phyloP scores from a whole-genome alignment of 345 rosid species.

The Rhodamnia argentea region DNA sequence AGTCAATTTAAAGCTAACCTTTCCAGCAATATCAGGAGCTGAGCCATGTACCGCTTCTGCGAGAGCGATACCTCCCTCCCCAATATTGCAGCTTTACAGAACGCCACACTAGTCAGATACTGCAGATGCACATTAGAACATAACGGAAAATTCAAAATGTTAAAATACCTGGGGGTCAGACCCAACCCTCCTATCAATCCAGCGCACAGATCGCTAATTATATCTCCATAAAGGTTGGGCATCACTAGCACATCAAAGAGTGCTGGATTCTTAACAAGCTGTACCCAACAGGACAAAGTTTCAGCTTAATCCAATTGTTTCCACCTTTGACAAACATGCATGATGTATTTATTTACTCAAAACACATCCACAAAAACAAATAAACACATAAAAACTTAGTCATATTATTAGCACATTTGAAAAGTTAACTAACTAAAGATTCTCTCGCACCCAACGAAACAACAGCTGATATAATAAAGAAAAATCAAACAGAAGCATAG shows the following conservation, averaged over 20 bases:
- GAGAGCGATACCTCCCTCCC: slow-evolving; percentile 96
- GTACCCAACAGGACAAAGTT: slow-evolving; percentile 3
- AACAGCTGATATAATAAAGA: neutral
- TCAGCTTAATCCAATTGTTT: neutral
- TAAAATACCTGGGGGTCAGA: slow-evolving; percentile 80
- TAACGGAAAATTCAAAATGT: neutral
- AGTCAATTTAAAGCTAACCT: slow-evolving; percentile 34
- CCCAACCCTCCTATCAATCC: slow-evolving; percentile 96
- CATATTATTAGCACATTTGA: neutral
- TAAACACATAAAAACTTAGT: neutral
- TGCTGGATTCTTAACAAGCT: slow-evolving; percentile 99
- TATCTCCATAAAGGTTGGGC: slow-evolving; percentile 99
- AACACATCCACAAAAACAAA: neutral
- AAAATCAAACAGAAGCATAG: neutral
- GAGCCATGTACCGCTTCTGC: slow-evolving; percentile 99
- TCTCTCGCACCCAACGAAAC: neutral
- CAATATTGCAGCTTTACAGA: slow-evolving; percentile 73
- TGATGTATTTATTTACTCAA: neutral
- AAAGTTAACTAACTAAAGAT: neutral
- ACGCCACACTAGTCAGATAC: neutral
- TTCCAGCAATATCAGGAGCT: slow-evolving; percentile 99
- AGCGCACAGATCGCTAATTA: slow-evolving; percentile 96
- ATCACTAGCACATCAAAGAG: slow-evolving; percentile 98
- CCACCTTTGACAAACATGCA: neutral
- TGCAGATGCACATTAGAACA: neutral